Evolutionary conservation across 2,329 filamentous ascomycete species (phyloP).

Genomic region (Pseudogymnoascus sp.): DNA sequence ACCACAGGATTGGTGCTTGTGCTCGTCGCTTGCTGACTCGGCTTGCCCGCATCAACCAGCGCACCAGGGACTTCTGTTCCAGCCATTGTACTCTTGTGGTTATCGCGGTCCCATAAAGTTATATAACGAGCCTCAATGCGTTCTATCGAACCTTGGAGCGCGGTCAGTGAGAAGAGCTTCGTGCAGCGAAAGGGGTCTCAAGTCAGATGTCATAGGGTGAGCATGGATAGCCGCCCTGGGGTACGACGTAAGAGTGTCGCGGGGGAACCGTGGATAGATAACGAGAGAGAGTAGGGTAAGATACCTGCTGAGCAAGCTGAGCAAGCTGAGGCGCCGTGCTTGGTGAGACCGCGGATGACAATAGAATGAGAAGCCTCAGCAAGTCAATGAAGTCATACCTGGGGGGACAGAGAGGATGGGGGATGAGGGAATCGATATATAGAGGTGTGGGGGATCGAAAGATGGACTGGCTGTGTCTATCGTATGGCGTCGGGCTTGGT

Average conservation of each 20-base stretch:
- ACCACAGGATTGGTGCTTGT: constrained; percentile 17
- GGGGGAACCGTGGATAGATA: neutral
- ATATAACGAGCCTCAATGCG: neutral
- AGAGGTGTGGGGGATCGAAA: neutral
- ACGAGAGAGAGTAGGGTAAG: neutral
- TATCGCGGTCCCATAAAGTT: neutral
- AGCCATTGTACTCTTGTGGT: constrained; percentile 2
- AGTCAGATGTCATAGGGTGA: neutral
- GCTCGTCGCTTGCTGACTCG: constrained; percentile 18
- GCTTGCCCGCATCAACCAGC: neutral
- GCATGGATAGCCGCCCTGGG: neutral
- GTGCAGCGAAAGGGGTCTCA: neutral
- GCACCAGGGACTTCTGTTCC: neutral
- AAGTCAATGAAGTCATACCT: constrained; percentile 6
- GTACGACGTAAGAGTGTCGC: neutral
- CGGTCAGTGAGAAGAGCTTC: neutral
- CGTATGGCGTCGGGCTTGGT: neutral
- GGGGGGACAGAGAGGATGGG: neutral
- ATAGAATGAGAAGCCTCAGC: neutral
- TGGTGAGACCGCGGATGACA: neutral
- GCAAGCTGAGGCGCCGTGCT: constrained; percentile 1
- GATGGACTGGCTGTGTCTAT: neutral
- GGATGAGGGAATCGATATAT: neutral
- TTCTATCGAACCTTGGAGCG: neutral
- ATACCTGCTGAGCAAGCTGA: constrained; percentile 3